Base-by-base conservation (phyloP, 2,329 filamentous ascomycete genomes). In the Aspergillus novofumigatus region DNA sequence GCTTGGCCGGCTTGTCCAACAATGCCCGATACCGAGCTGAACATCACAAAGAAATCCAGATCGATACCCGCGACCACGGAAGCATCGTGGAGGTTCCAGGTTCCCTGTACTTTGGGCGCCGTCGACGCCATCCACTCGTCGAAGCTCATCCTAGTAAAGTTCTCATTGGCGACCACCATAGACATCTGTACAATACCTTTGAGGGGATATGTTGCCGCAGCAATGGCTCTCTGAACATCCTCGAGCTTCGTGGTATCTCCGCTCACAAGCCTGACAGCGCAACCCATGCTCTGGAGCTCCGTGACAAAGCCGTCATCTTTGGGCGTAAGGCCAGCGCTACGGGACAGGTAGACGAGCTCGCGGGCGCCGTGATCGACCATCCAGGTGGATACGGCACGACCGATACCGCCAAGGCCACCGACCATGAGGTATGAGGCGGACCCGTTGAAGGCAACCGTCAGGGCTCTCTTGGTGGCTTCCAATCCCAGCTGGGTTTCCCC, bases 11-110 rank as follows among this genome's bases (percentile, higher is more conserved):
- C 41, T 20, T 62, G 58, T n/a, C 72, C 68, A 49, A 75, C 55
- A 1, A 71, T 63, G 8, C 71, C 71, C 6, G 65, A 62, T 0
- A 71, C 52, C 0, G 75, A 77, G 2, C 72, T 72, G 20, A 78
- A 62, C 20, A 73, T 55, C n/a, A 78, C 58, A 59, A 79, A 78
- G 61, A 79, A 78, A 56, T 78, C 76, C 3, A 79, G 65, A 0
- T 63, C 17, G 57, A 44, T n/a, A 4, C 42, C 21, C 23, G n/a
- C 3, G 8, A 28, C 51, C 4, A 32, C 11, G 5, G 29, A 32
- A 2, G 50, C 52, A 1, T 47, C 8, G 49, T 74, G 70, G 4
- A 69, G 62, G 47, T 67, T 72, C 67, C 67, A 72, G 53, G 65
- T 54, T 17, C 60, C 62, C 1, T 55, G 6, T 1, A 70, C 64